Conservation (phyloP, 805 yeast species). For the Ogataea nitratoaversa region DNA sequence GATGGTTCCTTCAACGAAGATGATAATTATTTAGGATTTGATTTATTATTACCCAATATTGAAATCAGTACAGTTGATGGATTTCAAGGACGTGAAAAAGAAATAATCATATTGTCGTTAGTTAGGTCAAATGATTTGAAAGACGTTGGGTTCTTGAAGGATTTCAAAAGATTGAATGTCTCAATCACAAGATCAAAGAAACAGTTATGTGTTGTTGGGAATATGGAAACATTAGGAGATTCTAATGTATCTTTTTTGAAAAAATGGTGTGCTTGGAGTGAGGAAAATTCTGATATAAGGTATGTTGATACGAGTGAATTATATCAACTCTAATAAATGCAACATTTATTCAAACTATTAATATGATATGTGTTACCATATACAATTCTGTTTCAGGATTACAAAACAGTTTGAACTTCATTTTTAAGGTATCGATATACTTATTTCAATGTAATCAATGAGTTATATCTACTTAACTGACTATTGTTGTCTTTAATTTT, state of each 20-base stretch:
- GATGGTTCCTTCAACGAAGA: constrained; percentile 14
- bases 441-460: too few relatives aligned
- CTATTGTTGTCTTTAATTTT: too few relatives aligned
- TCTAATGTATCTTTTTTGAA: constrained; percentile 46
- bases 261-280: constrained; percentile 69
- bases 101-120: constrained; percentile 70
- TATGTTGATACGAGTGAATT: constrained; percentile 54
- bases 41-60: constrained; percentile 34
- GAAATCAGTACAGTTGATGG: constrained; percentile 94
- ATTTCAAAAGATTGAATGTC: constrained; percentile 78
- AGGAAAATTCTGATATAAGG: constrained; percentile 58
- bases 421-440: too few relatives aligned
- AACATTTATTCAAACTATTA: neutral
- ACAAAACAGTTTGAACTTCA: too few relatives aligned
- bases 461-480: too few relatives aligned
- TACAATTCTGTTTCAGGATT: too few relatives aligned
- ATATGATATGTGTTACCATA: too few relatives aligned
- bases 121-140: constrained; percentile 72
- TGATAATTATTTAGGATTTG: constrained; percentile 1
- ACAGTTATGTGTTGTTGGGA: constrained; percentile 83
- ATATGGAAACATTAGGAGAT: constrained; percentile 61
- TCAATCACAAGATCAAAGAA: constrained; percentile 89
- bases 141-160: constrained; percentile 80
- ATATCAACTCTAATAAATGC: constrained; percentile 7
- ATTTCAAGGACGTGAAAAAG: constrained; percentile 95